Conservation (phyloP, 2,329 filamentous ascomycete genomes). For the Clonostachys byssicola region DNA sequence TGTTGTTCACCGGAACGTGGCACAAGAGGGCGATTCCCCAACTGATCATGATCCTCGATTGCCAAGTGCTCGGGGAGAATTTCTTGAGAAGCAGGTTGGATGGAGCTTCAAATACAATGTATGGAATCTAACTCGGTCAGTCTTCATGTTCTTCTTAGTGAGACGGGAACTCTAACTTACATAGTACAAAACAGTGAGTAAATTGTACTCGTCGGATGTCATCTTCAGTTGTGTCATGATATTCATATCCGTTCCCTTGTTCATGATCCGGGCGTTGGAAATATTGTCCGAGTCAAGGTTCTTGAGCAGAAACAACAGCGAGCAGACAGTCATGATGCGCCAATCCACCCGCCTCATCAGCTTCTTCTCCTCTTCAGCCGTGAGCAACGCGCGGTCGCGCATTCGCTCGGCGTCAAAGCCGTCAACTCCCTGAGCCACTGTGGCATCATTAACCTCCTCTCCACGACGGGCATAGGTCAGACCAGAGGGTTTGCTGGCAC, state of each 20-base stretch:
- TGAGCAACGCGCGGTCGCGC: constrained; percentile 25
- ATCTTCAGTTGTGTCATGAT: constrained; percentile 33
- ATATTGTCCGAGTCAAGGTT: constrained; percentile 32
- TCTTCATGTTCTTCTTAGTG: neutral
- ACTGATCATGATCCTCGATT: constrained; percentile 32
- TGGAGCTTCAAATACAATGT: constrained; percentile 30
- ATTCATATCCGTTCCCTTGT: constrained; percentile 29
- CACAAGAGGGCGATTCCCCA: constrained; percentile 28
- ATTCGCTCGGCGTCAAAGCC: constrained; percentile 18
- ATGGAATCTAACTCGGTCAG: constrained; percentile 20
- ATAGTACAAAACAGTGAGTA: constrained; percentile 32
- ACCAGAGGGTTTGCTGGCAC: neutral
- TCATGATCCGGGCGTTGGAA: constrained; percentile 37
- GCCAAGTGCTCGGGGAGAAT: constrained; percentile 30
- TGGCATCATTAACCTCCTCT: constrained; percentile 9
- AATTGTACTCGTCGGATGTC: constrained; percentile 31
- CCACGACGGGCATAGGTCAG: constrained; percentile 11
- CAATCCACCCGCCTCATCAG: constrained; percentile 15
- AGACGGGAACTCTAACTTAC: constrained; percentile 11
- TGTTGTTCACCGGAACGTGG: constrained; percentile 27
- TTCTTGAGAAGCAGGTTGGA: constrained; percentile 32
- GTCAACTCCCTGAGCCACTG: constrained; percentile 14
- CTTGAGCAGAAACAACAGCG: constrained; percentile 33
- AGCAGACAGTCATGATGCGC: constrained; percentile 19
- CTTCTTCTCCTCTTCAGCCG: constrained; percentile 13